Evolutionary conservation across 2,329 filamentous ascomycete genomes (phyloP), one percentile per base, ranked within the genome.

Genomic region (Aaosphaeria pasadenensis): DNA sequence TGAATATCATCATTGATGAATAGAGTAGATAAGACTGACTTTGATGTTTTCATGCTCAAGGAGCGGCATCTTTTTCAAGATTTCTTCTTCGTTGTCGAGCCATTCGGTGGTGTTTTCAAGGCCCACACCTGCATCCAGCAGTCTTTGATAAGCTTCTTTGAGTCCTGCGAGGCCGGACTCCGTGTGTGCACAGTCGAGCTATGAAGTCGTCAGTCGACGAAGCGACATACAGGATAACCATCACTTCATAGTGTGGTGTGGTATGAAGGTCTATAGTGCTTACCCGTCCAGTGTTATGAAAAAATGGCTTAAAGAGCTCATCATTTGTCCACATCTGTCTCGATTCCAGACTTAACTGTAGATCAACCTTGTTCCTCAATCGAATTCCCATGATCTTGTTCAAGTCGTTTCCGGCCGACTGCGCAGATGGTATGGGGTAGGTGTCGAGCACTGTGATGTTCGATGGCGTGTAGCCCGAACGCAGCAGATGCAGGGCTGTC

Each of bases 401-500:
- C 38, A 78, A 62, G 53, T 78, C 76, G 60, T 77, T 77, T n/a
- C 75, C 76, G 4, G 76, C 75, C 11, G 75, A 73, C 44, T 77
- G 75, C 5, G 66, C 60, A 5, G 74, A 78, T 1, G 76, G 75
- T 4, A 77, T 70, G 1, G 64, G 64, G 47, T 77, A 70, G 0
- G 71, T 71, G 50, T 79, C 77, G 7, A 81, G 63, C 5, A 79
- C 71, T 4, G 69, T 77, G 47, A 80, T 69, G 51, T 76, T 71
- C 0, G 70, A 63, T 4, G 63, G 61, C 36, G 67, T 70, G 56
- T 78, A 79, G 38, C 77, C 77, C 44, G 72, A 67, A 30, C 76
- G 71, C 29, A 76, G 73, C 5, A 81, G 68, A 54, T 79, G 73
- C 17, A 78, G 66, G n/a, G 78, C 77, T n/a, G 77, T 78, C 4